These are phyloP conservation scores for Phytophthora pistaciae DNA, from an alignment of 352 stramenopile species.

Conservation along the genomic window DNA sequence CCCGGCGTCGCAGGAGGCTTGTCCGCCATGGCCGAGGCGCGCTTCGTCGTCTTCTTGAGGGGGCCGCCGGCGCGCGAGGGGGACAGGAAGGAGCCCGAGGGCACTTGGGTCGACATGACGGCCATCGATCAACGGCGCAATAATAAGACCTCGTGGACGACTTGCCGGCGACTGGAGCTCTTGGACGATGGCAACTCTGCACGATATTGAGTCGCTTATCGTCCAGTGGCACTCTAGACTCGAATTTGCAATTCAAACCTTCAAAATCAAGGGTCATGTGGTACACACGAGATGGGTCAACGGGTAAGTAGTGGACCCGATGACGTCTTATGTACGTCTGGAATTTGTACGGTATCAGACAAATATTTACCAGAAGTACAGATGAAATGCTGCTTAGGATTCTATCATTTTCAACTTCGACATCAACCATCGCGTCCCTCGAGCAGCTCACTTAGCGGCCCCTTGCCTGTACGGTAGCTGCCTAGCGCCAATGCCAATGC, in stretches of 20 bases:
- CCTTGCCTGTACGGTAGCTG: not conserved
- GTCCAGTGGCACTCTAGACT: no score
- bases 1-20: conserved; percentile 5
- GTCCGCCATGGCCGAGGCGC: conserved; percentile 2
- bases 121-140: conserved; percentile 15
- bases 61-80: conserved; percentile 8
- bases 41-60: conserved; percentile 17
- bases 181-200: not conserved
- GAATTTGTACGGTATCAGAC: no score
- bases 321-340: no score
- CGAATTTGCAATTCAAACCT: not conserved
- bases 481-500: conserved; percentile 7
- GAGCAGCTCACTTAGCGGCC: not conserved
- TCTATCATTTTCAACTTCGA: not conserved
- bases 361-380: no score
- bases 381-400: no score
- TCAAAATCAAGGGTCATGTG: not conserved
- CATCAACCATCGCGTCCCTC: not conserved
- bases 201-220: no score
- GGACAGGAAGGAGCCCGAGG: conserved; percentile 27
- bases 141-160: conserved; percentile 26
- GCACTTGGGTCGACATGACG: conserved; percentile 23
- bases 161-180: conserved; percentile 4
- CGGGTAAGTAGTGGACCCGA: not conserved
- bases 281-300: not conserved